A percentile compares a stretch with the other conserved stretches of the same genome.
These are phyloP conservation scores for Micractinium conductrix DNA, from an alignment of 139 green algal genomes.

Conservation along the genomic window DNA sequence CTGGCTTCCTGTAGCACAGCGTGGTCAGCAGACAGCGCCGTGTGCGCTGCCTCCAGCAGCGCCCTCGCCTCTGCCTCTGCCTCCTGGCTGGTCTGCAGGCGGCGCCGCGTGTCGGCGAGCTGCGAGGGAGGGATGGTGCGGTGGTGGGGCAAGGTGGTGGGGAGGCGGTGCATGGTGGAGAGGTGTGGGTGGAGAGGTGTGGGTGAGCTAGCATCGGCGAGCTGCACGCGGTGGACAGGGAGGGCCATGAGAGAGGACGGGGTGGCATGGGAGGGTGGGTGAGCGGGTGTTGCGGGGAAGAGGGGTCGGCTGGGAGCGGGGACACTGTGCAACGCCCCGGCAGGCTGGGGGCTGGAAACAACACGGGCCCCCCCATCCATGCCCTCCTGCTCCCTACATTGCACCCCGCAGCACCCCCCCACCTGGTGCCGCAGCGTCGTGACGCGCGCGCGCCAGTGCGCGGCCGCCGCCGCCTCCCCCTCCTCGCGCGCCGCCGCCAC, in stretches of 20 bases:
- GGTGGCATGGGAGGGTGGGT: neutral
- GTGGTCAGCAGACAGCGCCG: conserved; percentile 3
- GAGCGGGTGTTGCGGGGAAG: neutral
- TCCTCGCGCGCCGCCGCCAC: neutral
- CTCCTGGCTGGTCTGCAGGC: neutral
- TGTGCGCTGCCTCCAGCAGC: neutral
- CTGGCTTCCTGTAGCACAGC: neutral
- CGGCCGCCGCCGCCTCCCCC: neutral
- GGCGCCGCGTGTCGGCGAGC: neutral
- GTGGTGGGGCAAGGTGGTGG: neutral
- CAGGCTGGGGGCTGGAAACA: neutral
- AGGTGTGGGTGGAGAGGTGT: too few relatives aligned
- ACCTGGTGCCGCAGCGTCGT: conserved; percentile 17
- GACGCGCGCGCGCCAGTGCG: conserved; percentile 14
- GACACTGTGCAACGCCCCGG: neutral
- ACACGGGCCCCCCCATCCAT: neutral
- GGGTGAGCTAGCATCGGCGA: too few relatives aligned
- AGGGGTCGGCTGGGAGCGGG: neutral
- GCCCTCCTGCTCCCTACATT: neutral
- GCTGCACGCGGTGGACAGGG: neutral
- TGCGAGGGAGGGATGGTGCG: neutral
- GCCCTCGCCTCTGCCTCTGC: neutral
- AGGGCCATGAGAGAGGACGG: too few relatives aligned
- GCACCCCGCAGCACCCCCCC: neutral
- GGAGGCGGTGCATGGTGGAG: neutral